phyloP scores from a whole-genome alignment of 805 yeast genomes.

The Nakazawaea sp. region DNA sequence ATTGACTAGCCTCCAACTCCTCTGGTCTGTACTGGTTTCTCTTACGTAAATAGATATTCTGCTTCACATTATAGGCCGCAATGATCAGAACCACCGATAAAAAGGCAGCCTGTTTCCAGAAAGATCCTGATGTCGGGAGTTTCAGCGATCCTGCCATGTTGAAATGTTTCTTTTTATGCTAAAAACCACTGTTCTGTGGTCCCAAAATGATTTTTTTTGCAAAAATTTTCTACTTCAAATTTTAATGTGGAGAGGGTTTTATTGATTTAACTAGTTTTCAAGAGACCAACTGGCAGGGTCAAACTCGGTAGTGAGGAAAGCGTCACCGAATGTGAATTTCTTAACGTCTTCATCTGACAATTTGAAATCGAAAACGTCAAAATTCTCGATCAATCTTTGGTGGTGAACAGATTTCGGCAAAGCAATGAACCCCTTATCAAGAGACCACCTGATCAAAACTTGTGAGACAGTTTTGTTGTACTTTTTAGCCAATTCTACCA shows the following conservation, averaged over 20 bases:
- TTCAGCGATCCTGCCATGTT: too few relatives aligned
- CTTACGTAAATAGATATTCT: constrained; percentile 27
- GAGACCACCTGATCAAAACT: constrained; percentile 62
- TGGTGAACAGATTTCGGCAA: constrained; percentile 27
- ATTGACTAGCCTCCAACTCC: constrained; percentile 22
- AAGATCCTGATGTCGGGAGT: constrained; percentile 7
- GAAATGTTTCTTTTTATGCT: too few relatives aligned
- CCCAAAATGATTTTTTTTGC: too few relatives aligned
- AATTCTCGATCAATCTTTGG: constrained; percentile 34
- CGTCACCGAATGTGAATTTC: constrained; percentile 28
- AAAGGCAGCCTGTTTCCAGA: constrained; percentile 24
- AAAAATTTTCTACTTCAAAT: too few relatives aligned
- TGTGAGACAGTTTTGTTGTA: constrained; percentile 47
- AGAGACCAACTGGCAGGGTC: too few relatives aligned
- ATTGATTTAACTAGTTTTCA: too few relatives aligned
- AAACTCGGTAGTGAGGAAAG: constrained; percentile 24
- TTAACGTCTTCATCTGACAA: constrained; percentile 30
- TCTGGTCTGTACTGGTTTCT: constrained; percentile 26
- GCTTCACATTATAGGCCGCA: constrained; percentile 27
- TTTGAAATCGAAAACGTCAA: constrained; percentile 33
- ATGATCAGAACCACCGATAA: constrained; percentile 21
- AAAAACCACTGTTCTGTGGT: too few relatives aligned
- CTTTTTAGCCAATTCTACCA: constrained; percentile 39
- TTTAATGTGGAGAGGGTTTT: too few relatives aligned
- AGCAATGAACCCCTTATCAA: constrained; percentile 50